These are phyloP conservation scores for Fusarium poae DNA, from an alignment of 2,329 filamentous ascomycete species.

Conservation along the genomic window DNA sequence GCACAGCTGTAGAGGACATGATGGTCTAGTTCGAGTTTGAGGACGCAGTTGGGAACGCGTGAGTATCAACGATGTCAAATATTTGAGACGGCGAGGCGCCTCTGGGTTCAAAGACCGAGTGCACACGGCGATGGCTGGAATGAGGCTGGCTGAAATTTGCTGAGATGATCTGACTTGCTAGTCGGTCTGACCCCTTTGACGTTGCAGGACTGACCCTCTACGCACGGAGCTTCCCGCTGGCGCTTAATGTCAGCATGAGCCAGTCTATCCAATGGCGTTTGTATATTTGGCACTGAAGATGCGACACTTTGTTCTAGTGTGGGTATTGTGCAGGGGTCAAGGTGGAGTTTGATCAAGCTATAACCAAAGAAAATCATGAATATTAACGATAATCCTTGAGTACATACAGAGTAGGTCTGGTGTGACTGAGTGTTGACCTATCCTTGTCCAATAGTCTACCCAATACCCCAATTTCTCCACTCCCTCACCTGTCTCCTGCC, in stretches of 20 bases:
- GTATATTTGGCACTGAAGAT: neutral
- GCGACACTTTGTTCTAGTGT: neutral
- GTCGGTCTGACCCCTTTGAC: neutral
- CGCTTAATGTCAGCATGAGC: neutral
- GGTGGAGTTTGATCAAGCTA: neutral
- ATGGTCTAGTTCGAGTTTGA: neutral
- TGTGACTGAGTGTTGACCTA: too few relatives aligned
- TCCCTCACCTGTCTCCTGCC: neutral
- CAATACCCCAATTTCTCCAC: neutral
- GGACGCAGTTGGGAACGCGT: too few relatives aligned
- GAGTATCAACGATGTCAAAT: neutral
- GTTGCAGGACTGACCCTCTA: neutral
- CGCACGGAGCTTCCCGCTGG: neutral
- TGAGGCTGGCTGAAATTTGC: slow-evolving; percentile 5
- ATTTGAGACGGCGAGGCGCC: neutral
- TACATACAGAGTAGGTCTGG: neutral
- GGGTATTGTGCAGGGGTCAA: neutral
- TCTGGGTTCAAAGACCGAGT: neutral
- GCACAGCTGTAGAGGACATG: slow-evolving; percentile 15
- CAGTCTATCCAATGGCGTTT: neutral
- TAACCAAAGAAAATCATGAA: neutral
- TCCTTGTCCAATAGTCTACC: too few relatives aligned
- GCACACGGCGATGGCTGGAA: neutral
- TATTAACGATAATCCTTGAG: too few relatives aligned
- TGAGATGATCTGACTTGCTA: neutral